Evolutionary conservation across 2,329 filamentous ascomycete genomes (phyloP), one percentile per base, ranked within the genome.

Genomic region (Amauroascus verrucosus): DNA sequence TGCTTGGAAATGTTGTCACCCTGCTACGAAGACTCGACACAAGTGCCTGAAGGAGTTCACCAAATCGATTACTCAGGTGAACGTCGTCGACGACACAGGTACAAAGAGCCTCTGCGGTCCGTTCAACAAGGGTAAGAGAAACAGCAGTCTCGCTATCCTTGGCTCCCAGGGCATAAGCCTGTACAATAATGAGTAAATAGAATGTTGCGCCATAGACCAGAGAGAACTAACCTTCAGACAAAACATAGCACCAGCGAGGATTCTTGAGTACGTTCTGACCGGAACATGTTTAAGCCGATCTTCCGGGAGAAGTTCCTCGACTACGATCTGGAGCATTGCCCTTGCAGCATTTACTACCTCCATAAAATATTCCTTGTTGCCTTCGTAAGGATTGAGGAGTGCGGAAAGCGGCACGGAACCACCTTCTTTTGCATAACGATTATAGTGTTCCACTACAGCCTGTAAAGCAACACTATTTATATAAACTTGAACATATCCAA

Each of bases 1-100:
- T 51, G 18, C 45, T 44, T n/a, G 48, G 48, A 9, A 55, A 48
- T 28, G 54, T 45, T 38, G 56, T 48, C 26, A 59, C 56, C 7
- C 58, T 53, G 32, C 35, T 58, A 14, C 56, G 56, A 41, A 59
- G 54, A 41, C 56, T 59, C 8, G 56, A 35, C 16, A 50, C 55
- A 33, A 60, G 53, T 13, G 58, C 58, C 13, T 56, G 52, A 26
- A 60, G 55, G 2, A 60, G 50, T 37, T 60, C 58, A 6, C 58
- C 58, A 43, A 93, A 93, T 6, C 86, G 80, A 55, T 86, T 88
- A 28, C 73, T 75, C 2, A 81, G 72, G 63, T 81, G 78, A 7
- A 80, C 77, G 60, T 81, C 78, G 58, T 81, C 78, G 13, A 80
- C 77, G 28, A 79, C 77, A 62, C 73, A 76, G 26, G 71, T 75